Conservation (phyloP, 2,329 filamentous ascomycete species). For the Stagonosporopsis cucurbitacearum region DNA sequence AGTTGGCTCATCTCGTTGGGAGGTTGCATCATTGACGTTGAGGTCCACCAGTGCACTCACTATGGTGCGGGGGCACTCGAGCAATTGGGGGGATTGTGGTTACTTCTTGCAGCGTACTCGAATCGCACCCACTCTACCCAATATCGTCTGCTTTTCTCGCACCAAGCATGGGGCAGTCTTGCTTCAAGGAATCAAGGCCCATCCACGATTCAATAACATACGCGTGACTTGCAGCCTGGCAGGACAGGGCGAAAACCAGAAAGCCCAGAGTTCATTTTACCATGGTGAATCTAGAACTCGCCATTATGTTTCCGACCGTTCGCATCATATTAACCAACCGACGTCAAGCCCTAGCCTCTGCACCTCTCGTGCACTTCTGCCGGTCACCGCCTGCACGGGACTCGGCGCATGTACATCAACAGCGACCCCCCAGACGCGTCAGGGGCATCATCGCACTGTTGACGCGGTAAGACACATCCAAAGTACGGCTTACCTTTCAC, state of each 20-base stretch:
- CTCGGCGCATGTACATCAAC: constrained; percentile 14
- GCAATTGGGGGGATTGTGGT: neutral
- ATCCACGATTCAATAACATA: too few species aligned
- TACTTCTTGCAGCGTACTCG: neutral
- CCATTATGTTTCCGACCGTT: neutral
- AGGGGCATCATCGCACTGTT: neutral
- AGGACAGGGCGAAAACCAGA: neutral
- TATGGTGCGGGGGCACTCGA: neutral
- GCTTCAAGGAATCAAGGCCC: too few species aligned
- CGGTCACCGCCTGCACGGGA: constrained; percentile 16
- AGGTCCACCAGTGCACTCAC: neutral
- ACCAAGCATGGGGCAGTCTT: neutral
- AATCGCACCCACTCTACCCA: neutral
- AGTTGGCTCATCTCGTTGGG: constrained; percentile 15
- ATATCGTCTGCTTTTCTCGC: neutral
- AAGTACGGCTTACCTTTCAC: constrained; percentile 14
- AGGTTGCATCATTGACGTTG: constrained; percentile 20
- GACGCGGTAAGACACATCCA: constrained; percentile 6
- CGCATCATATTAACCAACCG: constrained; percentile 4
- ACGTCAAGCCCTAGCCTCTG: constrained; percentile 9
- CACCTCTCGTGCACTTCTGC: constrained; percentile 10
- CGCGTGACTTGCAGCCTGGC: neutral
- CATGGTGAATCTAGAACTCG: neutral
- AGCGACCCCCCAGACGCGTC: constrained; percentile 11
- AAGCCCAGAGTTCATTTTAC: neutral